Evolutionary conservation across 1,284 basidiomycete genomes (phyloP).

Genomic region (Golubevia pallescens): DNA sequence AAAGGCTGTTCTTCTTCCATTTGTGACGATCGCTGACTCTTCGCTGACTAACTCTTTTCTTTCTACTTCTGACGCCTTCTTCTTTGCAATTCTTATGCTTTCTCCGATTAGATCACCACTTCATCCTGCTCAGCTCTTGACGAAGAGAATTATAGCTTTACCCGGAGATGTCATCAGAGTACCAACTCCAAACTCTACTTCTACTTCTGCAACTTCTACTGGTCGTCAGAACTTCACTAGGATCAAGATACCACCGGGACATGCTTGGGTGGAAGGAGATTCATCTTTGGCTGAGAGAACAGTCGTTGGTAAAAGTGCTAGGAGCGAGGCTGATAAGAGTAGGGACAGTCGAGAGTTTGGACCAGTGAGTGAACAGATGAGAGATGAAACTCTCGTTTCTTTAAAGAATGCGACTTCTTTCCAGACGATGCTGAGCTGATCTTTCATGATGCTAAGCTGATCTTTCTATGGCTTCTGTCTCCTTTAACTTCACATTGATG

Average conservation of each 20-base stretch:
- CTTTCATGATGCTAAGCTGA: too few species aligned
- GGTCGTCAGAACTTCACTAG: constrained; percentile 16
- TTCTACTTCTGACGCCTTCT: too few species aligned
- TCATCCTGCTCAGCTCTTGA: constrained; percentile 35
- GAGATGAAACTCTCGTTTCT: constrained; percentile 29
- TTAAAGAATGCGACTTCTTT: too few species aligned
- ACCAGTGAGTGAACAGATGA: constrained; percentile 7
- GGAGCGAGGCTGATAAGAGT: constrained; percentile 13
- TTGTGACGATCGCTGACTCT: too few species aligned
- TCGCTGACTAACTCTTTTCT: too few species aligned
- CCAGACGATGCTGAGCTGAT: too few species aligned
- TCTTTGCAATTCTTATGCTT: too few species aligned
- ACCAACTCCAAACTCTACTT: constrained; percentile 4
- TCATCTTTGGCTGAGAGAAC: constrained; percentile 22
- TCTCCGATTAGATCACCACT: constrained; percentile 23
- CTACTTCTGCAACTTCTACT: neutral
- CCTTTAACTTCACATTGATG: too few species aligned
- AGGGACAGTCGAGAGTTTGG: constrained; percentile 17
- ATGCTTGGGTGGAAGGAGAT: constrained; percentile 57
- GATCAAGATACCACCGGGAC: constrained; percentile 42
- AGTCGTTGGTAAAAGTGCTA: neutral
- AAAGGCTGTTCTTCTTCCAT: too few species aligned
- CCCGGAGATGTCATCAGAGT: constrained; percentile 39
- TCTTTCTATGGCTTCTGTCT: too few species aligned
- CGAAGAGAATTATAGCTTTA: constrained; percentile 48